These are phyloP conservation scores for Botrytis deweyae DNA, from an alignment of 2,329 filamentous ascomycete species.

Conservation along the genomic window DNA sequence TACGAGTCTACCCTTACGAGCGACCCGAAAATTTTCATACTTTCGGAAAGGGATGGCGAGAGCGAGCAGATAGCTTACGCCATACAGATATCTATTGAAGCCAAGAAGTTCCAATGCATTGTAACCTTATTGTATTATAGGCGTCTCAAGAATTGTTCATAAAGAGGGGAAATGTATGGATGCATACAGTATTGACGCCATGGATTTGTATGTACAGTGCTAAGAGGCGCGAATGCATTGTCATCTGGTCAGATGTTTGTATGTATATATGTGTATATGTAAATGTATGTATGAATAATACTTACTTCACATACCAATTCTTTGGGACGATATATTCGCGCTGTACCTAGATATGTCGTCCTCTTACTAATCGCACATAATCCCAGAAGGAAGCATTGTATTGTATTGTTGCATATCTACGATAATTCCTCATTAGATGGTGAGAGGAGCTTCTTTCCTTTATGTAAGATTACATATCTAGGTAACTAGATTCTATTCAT, in stretches of 20 bases:
- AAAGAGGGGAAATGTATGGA: not conserved
- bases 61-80: not conserved
- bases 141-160: not conserved
- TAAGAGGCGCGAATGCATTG: not conserved
- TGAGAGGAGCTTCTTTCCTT: no score
- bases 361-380: not conserved
- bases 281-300: not conserved
- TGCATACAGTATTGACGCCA: not conserved
- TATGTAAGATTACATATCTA: no score
- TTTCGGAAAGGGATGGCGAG: not conserved
- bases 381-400: not conserved
- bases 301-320: not conserved
- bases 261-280: not conserved
- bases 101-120: not conserved
- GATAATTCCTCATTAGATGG: no score
- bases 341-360: not conserved
- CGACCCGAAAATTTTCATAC: not conserved
- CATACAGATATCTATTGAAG: not conserved
- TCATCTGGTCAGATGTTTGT: not conserved
- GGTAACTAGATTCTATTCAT: no score
- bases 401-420: not conserved
- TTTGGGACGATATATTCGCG: not conserved
- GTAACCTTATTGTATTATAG: not conserved
- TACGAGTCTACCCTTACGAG: no score
- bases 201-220: not conserved